phyloP scores from a whole-genome alignment of 148 eudicot species.

The Agrostemma githago region DNA sequence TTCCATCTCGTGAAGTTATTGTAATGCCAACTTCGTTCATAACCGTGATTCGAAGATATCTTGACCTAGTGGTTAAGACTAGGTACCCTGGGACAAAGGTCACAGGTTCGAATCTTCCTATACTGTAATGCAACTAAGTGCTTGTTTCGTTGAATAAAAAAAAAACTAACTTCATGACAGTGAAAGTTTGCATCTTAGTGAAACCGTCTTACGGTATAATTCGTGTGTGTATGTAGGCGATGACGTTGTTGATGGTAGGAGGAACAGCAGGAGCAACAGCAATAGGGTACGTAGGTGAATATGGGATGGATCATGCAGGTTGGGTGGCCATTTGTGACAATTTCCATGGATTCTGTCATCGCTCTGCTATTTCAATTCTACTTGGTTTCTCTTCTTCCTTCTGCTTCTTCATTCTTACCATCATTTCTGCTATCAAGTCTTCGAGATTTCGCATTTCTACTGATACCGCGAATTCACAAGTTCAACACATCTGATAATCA shows the following conservation, averaged over 20 bases:
- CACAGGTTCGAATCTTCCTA: too few species aligned
- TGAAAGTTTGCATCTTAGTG: too few species aligned
- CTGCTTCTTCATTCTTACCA: slow-evolving; percentile 28
- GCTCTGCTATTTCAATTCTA: slow-evolving; percentile 13
- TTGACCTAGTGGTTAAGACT: background rate
- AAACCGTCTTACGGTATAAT: too few species aligned
- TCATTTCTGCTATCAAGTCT: slow-evolving; percentile 23
- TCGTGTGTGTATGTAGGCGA: slow-evolving; percentile 26
- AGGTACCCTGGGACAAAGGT: too few species aligned
- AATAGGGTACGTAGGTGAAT: slow-evolving; percentile 38
- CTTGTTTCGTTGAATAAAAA: too few species aligned
- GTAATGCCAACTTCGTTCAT: background rate
- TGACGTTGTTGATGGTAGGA: slow-evolving; percentile 33
- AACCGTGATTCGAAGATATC: background rate
- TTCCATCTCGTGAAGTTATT: background rate
- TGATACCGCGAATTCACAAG: background rate
- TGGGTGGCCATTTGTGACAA: slow-evolving; percentile 52
- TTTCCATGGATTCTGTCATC: slow-evolving; percentile 34
- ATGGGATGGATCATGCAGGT: slow-evolving; percentile 42
- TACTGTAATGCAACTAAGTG: too few species aligned
- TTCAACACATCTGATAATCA: background rate
- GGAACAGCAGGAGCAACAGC: slow-evolving; percentile 50
- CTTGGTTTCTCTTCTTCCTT: slow-evolving; percentile 29
- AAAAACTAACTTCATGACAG: too few species aligned
- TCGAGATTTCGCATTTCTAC: background rate